These are phyloP conservation scores for Candida dubliniensis DNA, from an alignment of 1,139 yeast genomes.

Conservation along the genomic window DNA sequence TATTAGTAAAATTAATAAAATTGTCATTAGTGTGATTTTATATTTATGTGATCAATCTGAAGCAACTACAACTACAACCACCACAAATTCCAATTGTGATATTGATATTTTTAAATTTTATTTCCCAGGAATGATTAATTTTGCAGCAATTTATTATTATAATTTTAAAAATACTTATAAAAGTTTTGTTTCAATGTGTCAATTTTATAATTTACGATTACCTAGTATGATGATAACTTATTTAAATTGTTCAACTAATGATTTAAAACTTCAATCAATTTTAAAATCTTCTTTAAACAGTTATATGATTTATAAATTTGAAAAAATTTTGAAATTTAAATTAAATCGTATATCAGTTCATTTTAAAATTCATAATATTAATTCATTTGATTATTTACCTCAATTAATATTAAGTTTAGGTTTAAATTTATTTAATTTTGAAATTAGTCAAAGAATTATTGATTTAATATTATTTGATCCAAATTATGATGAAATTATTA, in stretches of 20 bases:
- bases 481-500: conserved; percentile 29
- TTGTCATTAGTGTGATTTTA: conserved; percentile 25
- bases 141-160: conserved; percentile 45
- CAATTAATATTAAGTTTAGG: conserved; percentile 21
- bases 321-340: conserved; percentile 43
- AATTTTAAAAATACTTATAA: conserved; percentile 34
- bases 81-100: conserved; percentile 1
- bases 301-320: conserved; percentile 37
- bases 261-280: conserved; percentile 8
- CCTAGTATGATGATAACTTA: conserved; percentile 25
- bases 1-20: conserved; percentile 28
- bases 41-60: conserved; percentile 19
- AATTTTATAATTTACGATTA: conserved; percentile 37
- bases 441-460: conserved; percentile 37
- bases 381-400: conserved; percentile 30
- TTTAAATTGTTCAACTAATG: conserved; percentile 9
- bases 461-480: conserved; percentile 60
- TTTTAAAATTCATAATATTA: conserved; percentile 41
- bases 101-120: conserved; percentile 14
- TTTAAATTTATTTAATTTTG: conserved; percentile 23
- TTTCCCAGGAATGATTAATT: conserved; percentile 26
- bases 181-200: conserved; percentile 48
- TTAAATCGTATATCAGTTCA: conserved; percentile 51
- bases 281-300: conserved; percentile 10
- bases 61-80: conserved; percentile 6